Evolutionary conservation across 192 early-diverging fungal genomes (phyloP).

Genomic region (Rhizoclosmatium globosum): DNA sequence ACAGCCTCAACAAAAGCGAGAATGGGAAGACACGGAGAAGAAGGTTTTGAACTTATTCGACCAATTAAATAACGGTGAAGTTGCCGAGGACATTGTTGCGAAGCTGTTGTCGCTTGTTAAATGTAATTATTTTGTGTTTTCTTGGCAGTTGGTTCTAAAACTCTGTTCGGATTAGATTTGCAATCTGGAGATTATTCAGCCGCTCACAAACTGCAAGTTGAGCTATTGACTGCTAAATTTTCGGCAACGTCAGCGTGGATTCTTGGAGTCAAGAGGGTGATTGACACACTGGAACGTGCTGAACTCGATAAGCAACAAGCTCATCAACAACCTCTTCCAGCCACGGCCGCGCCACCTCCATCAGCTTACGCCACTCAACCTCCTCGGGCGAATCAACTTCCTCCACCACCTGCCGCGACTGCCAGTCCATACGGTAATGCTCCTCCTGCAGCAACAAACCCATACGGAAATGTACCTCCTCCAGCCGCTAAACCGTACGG

Average conservation of each 20-base stretch:
- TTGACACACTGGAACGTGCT: conserved; percentile 57
- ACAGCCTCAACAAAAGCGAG: conserved; percentile 74
- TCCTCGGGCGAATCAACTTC: neutral
- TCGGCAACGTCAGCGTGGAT: conserved; percentile 71
- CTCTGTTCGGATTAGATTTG: conserved; percentile 42
- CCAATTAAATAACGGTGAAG: conserved; percentile 81
- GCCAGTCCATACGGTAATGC: neutral
- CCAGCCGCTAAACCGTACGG: neutral
- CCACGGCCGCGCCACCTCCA: neutral
- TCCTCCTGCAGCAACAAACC: conserved; percentile 2
- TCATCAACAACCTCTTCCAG: neutral
- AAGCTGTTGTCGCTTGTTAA: conserved; percentile 71
- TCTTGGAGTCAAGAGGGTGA: conserved; percentile 74
- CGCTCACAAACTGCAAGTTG: conserved; percentile 68
- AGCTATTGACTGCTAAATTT: conserved; percentile 75
- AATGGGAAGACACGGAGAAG: conserved; percentile 87
- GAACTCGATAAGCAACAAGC: conserved; percentile 21
- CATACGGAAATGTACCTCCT: neutral
- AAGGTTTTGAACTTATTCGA: conserved; percentile 84
- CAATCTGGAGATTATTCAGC: conserved; percentile 59
- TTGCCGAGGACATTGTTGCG: conserved; percentile 68
- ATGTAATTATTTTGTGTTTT: conserved; percentile 47
- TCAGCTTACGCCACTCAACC: neutral
- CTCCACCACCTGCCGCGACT: neutral
- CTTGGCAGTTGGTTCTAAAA: neutral